A percentile compares a stretch with the other conserved stretches of the same genome.
These are phyloP conservation scores for Euphorbia pulcherrima DNA, from an alignment of 345 rosid genomes.

Conservation along the genomic window DNA sequence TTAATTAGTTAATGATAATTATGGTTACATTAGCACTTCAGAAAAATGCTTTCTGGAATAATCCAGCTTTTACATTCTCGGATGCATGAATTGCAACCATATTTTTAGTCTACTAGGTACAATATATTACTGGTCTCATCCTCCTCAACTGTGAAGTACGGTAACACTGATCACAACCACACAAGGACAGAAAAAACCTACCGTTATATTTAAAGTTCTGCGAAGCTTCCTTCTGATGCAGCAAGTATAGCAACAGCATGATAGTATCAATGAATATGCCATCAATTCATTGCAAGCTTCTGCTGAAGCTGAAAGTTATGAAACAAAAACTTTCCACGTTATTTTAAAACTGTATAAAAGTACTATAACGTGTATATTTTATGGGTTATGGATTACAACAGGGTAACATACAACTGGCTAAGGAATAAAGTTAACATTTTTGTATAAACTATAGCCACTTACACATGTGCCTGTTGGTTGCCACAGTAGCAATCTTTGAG, in stretches of 20 bases:
- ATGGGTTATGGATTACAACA: no score
- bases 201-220: constrained; percentile 70
- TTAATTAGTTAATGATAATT: neutral
- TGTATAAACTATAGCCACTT: constrained; percentile 29
- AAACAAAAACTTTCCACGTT: constrained; percentile 3
- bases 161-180: neutral
- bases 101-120: no score
- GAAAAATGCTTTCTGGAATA: neutral
- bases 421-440: neutral
- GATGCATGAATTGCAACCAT: neutral
- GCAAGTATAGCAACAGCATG: constrained; percentile 98
- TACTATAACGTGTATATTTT: neutral
- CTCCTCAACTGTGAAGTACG: neutral
- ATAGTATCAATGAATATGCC: constrained; percentile 87
- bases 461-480: constrained; percentile 78
- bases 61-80: neutral
- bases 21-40: neutral
- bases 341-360: constrained; percentile 13
- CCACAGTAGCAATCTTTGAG: constrained; percentile 81
- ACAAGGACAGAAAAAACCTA: constrained; percentile 29
- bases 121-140: neutral
- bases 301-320: constrained; percentile 63
- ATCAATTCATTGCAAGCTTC: constrained; percentile 92
- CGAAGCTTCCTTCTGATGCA: constrained; percentile 92
- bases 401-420: neutral